Conservation (phyloP, 73 alveolate species). For the Paramecium tetraurelia region DNA sequence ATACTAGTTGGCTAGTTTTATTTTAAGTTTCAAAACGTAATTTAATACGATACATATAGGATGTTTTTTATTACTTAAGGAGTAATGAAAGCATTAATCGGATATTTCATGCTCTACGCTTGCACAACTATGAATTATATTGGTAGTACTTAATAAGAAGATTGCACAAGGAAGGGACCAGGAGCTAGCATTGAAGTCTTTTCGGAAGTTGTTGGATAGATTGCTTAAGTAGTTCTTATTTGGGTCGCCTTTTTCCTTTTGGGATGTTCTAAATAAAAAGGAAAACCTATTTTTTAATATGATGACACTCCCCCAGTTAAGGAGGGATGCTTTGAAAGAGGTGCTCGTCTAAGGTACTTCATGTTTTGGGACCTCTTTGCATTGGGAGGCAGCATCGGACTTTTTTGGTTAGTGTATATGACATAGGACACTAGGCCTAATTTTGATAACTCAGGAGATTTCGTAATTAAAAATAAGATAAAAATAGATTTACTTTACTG, state of each 20-base stretch:
- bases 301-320: neutral
- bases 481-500: slow-evolving; percentile 41
- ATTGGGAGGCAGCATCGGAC: slow-evolving; percentile 45
- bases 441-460: slow-evolving; percentile 49
- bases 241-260: slow-evolving; percentile 54
- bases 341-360: slow-evolving; percentile 43
- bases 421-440: neutral
- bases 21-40: slow-evolving; percentile 54
- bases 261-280: slow-evolving; percentile 54
- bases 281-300: slow-evolving; percentile 52
- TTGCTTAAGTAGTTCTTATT: slow-evolving; percentile 5
- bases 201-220: slow-evolving; percentile 41
- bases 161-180: slow-evolving; percentile 45
- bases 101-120: slow-evolving; percentile 45
- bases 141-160: neutral
- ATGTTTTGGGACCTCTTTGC: slow-evolving; percentile 59
- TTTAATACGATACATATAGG: neutral
- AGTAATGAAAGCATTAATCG: slow-evolving; percentile 48
- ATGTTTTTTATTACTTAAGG: slow-evolving; percentile 57
- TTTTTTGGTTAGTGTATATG: slow-evolving; percentile 41
- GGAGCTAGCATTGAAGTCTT: slow-evolving; percentile 47
- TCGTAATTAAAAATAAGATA: neutral
- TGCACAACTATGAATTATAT: slow-evolving; percentile 30
- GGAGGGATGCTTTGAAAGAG: slow-evolving; percentile 48
- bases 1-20: slow-evolving; percentile 23